Conservation (phyloP, 1,284 basidiomycete genomes). For the Schizophyllum amplum region DNA sequence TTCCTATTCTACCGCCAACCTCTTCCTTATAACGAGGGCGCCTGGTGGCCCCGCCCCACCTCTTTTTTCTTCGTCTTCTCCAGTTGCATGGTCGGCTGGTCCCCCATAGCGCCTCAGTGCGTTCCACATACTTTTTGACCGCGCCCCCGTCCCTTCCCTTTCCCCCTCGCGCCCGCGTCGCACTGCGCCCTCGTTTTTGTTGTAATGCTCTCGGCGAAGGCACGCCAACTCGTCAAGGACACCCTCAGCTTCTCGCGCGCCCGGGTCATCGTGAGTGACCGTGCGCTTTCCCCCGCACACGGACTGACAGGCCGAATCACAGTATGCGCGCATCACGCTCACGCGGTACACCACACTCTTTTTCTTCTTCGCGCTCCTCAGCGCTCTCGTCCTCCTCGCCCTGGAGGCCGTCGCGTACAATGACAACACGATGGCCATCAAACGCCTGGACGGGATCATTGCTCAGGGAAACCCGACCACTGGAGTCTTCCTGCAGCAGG, state of each 20-base stretch:
- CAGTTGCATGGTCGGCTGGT: not conserved
- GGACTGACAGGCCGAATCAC: not conserved
- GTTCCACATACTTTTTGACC: not conserved
- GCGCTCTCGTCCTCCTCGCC: slow-evolving; percentile 27
- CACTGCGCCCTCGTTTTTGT: not conserved
- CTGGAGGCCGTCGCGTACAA: slow-evolving; percentile 26
- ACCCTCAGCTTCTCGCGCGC: not conserved
- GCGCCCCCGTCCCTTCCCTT: not conserved
- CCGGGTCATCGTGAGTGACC: not conserved
- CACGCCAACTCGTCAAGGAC: not conserved
- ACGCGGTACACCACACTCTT: slow-evolving; percentile 34
- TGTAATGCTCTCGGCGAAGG: not conserved
- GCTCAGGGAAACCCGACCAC: slow-evolving; percentile 8
- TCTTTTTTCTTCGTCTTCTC: not conserved
- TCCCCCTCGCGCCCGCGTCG: no score
- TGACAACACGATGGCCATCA: slow-evolving; percentile 24
- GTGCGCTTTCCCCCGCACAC: not conserved
- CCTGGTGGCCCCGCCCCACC: not conserved
- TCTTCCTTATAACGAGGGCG: no score
- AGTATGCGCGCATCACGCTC: slow-evolving; percentile 35
- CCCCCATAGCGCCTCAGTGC: not conserved
- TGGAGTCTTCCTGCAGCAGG: slow-evolving; percentile 9
- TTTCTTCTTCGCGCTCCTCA: slow-evolving; percentile 33
- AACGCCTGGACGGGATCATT: slow-evolving; percentile 21
- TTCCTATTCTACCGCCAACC: not conserved